These are phyloP conservation scores for Xylariales sp. DNA, from an alignment of 2,329 filamentous ascomycete species.

Conservation along the genomic window DNA sequence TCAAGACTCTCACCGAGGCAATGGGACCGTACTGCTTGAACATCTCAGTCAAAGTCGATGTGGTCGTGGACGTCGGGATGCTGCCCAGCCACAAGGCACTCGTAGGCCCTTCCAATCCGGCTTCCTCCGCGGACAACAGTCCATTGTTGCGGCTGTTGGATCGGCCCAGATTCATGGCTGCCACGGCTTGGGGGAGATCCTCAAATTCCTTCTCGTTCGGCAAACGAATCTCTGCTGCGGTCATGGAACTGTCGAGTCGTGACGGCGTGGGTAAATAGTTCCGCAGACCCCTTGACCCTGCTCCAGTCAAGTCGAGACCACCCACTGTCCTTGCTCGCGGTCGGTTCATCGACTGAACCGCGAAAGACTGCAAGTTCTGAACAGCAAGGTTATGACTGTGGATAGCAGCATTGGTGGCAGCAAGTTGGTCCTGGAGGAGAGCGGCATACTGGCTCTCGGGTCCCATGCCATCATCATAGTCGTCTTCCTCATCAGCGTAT, in stretches of 20 bases:
- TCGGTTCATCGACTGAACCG: constrained; percentile 73
- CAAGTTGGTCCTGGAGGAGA: constrained; percentile 57
- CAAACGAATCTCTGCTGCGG: constrained; percentile 68
- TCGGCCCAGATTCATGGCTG: constrained; percentile 68
- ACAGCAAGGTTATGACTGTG: constrained; percentile 91
- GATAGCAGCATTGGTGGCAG: constrained; percentile 65
- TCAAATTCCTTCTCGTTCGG: constrained; percentile 75
- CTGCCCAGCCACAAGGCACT: constrained; percentile 95
- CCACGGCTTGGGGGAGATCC: constrained; percentile 75
- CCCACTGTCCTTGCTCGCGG: constrained; percentile 89
- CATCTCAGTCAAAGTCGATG: constrained; percentile 89
- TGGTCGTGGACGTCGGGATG: constrained; percentile 94
- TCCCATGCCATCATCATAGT: constrained; percentile 55
- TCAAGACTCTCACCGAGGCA: constrained; percentile 85
- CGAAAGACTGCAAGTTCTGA: constrained; percentile 65
- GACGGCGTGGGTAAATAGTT: constrained; percentile 71
- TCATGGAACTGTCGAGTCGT: constrained; percentile 71
- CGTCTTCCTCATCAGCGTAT: constrained; percentile 82
- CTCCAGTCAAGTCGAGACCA: constrained; percentile 68
- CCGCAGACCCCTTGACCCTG: constrained; percentile 59
- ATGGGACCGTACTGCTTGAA: constrained; percentile 92
- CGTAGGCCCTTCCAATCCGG: constrained; percentile 81
- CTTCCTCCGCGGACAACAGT: constrained; percentile 69
- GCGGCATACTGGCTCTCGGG: constrained; percentile 57
- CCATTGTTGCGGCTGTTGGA: constrained; percentile 63